Base-by-base conservation (phyloP, 495 filamentous ascomycete genomes). In the Penicillium robsamsonii region DNA sequence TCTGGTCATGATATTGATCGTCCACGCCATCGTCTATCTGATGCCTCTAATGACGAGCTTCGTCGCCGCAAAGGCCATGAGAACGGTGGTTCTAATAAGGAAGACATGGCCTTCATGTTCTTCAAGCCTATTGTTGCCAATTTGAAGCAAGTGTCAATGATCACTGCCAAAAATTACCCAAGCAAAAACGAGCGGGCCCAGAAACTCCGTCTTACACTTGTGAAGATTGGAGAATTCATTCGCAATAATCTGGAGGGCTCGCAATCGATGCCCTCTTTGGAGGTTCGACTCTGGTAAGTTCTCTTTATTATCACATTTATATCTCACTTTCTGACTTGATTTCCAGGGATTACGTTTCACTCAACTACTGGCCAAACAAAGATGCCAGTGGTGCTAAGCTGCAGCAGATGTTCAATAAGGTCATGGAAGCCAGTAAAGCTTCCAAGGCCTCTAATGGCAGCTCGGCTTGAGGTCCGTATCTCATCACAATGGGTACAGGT, bases 111-210 rank as follows among this genome's bases (percentile, higher is more conserved):
- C n/a, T 75, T 75, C 53, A 69, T 72, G 58, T 72, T 86, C 47
- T 79, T 89, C 65, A 80, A 77, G 53, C 87, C 84, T 12, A 81
- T 87, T 44, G 76, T 75, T 47, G 74, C 79, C 11, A 84, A 81
- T 54, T 70, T 91, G 7, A 78, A 78, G 48, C 74, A 75, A 33
- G 78, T 90, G 4, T 70, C 76, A 17, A 72, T 71, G 46, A 84
- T 86, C n/a, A 88, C 82, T 0, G 86, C 83, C 55, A 82, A 84
- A 56, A 79, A 81, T 42, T 79, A 85, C 45, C 84, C 82, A 35
- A 79, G 79, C 42, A 82, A 84, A 59, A 72, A 79, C 31, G 77
- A 80, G 51, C 76, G 86, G 13, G 82, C 87, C 29, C 61, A 53
- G 17, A 71, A 77, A 53, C 67, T 79, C 24, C 66, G 78, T 29